Conservation (phyloP, 139 green algal species). For the Coelastrella sp. region DNA sequence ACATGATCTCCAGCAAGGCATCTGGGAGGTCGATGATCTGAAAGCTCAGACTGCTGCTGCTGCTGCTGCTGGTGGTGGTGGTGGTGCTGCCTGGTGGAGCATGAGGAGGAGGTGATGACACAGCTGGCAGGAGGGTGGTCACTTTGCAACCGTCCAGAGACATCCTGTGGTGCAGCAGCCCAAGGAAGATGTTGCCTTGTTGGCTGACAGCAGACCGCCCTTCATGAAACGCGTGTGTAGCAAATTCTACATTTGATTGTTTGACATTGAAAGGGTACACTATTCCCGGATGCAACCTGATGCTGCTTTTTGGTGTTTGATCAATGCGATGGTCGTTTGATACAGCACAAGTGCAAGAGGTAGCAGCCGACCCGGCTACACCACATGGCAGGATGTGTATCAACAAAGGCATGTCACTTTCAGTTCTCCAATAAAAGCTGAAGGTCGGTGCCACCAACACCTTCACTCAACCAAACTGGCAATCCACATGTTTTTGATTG, state of each 20-base stretch:
- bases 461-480: not conserved
- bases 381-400: no score
- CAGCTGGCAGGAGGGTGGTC: not conserved
- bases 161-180: not conserved
- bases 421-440: no score
- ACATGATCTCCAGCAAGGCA: not conserved
- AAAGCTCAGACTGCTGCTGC: not conserved
- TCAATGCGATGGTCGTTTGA: no score
- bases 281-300: not conserved
- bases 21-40: constrained; percentile 7
- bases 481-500: not conserved
- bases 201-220: no score
- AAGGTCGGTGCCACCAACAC: no score
- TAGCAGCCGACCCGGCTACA: no score
- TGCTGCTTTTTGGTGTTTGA: not conserved
- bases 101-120: not conserved
- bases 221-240: no score
- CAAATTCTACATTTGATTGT: no score
- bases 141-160: not conserved
- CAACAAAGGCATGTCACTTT: no score
- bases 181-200: not conserved
- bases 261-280: no score
- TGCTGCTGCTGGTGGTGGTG: constrained; percentile 7
- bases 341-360: no score
- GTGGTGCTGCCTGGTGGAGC: not conserved